Percentiles rank a stretch among this genome's conserved stretches.
Evolutionary conservation across 1,284 basidiomycete species (phyloP).

Genomic region (Heterobasidion parviporum): DNA sequence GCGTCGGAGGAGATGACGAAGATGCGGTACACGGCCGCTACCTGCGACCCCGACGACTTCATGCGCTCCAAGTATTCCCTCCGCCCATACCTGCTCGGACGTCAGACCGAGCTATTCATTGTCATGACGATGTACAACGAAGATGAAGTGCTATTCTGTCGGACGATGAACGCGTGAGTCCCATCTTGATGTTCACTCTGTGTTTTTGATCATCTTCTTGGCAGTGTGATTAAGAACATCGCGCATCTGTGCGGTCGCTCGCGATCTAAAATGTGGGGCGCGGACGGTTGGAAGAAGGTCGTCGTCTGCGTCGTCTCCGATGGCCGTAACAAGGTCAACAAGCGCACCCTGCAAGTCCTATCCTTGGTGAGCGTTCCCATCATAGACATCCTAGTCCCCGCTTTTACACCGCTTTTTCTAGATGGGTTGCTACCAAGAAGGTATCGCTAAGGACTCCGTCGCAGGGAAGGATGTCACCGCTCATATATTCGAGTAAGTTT

Average conservation of each 20-base stretch:
- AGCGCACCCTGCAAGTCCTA: conserved; percentile 77
- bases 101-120: conserved; percentile 90
- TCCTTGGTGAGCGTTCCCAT: conserved; percentile 43
- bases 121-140: conserved; percentile 98
- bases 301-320: conserved; percentile 92
- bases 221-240: conserved; percentile 83
- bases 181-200: neutral
- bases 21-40: conserved; percentile 88
- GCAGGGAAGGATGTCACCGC: conserved; percentile 91
- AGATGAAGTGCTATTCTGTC: conserved; percentile 78
- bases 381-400: neutral
- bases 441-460: conserved; percentile 89
- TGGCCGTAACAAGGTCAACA: conserved; percentile 86
- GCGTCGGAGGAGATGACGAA: conserved; percentile 74
- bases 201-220: conserved; percentile 3
- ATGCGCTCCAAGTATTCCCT: conserved; percentile 72
- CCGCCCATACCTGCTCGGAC: conserved; percentile 76
- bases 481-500: conserved; percentile 79
- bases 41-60: conserved; percentile 90
- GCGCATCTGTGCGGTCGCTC: conserved; percentile 76
- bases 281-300: conserved; percentile 92
- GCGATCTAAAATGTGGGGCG: conserved; percentile 89
- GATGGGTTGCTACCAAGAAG: conserved; percentile 97
- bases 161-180: conserved; percentile 81
- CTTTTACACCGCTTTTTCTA: conserved; percentile 20